Base-by-base conservation (phyloP, 2,329 filamentous ascomycete species). In the Botrytis sinoallii region DNA sequence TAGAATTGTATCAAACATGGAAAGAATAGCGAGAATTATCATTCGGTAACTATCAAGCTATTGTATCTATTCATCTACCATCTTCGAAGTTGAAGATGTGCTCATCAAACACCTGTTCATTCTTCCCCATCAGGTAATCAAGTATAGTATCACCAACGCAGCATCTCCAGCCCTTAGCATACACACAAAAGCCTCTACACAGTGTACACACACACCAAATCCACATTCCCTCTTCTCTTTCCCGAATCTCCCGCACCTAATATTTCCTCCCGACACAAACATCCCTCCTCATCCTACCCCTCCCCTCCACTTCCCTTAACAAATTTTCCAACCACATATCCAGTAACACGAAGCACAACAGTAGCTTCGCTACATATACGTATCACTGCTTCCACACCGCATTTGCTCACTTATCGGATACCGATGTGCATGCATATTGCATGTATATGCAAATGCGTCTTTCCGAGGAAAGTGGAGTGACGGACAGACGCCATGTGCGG, bases 401-500 rank as follows among this genome's bases (percentile, higher is more conserved):
- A 4, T n/a, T 57, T 18, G 52, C 52, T 16, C n/a, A 35, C 22
- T 38, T 18, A 38, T 38, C 22, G 64, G 42, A 10, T 67, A 67
- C 29, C 22, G 20, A 38, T 52, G 32, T 67, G 32, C 32, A 52
- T 67, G 29, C 20, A 66, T 66, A 48, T 46, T 29, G n/a, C n/a
- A 44, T 44, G 7, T 12, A 29, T 12, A 42, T 57, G 35, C 20
- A 55, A 6, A 68, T 42, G 46, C 25, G 4, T 32, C 9, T 35
- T 22, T 7, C 66, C 48, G 66, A 12, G 12, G 25, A 68, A 52
- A 68, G 48, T 16, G 66, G 35, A 68, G 48, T 25, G 25, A 40
- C 59, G 59, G 59, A 29, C 48, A n/a, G 66, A 57, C 9, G 66
- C 35, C 66, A 68, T 68, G 38, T 68, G 66, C 66, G 66, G 66